Conservation (phyloP, 2,329 filamentous ascomycete genomes). For the Penicillium capsulatum region DNA sequence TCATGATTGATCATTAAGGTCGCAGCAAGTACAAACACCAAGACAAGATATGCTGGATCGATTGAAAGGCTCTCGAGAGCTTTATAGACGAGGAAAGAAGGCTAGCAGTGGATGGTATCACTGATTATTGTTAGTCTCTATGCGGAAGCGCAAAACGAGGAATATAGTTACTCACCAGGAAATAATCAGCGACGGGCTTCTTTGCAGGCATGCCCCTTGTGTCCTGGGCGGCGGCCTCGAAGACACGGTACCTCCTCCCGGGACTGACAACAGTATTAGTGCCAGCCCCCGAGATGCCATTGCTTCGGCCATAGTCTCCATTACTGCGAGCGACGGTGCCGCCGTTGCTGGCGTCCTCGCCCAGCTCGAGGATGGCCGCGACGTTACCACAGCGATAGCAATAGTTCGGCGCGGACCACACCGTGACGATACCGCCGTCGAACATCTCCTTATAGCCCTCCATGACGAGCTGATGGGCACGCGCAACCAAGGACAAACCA, state of each 20-base stretch:
- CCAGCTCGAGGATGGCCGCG: constrained; percentile 86
- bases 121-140: constrained; percentile 12
- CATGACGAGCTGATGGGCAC: constrained; percentile 97
- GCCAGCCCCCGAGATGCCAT: constrained; percentile 48
- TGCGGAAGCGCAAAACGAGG: neutral
- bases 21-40: constrained; percentile 19
- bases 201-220: constrained; percentile 97
- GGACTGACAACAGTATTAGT: constrained; percentile 59
- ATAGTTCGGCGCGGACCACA: constrained; percentile 98
- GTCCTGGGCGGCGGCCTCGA: constrained; percentile 94
- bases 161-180: constrained; percentile 52
- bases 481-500: constrained; percentile 83
- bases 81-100: constrained; percentile 8
- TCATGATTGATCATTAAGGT: constrained; percentile 26
- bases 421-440: constrained; percentile 88
- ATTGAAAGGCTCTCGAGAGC: constrained; percentile 12
- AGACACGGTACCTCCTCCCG: constrained; percentile 86
- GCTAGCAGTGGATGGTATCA: constrained; percentile 22
- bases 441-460: constrained; percentile 99
- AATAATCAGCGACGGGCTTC: constrained; percentile 97
- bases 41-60: constrained; percentile 18
- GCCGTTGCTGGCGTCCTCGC: constrained; percentile 75
- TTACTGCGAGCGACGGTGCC: constrained; percentile 64
- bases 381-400: constrained; percentile 96
- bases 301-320: constrained; percentile 43